Conservation (phyloP, 2,329 filamentous ascomycete species). For the Ceratocystis eucalypticola region DNA sequence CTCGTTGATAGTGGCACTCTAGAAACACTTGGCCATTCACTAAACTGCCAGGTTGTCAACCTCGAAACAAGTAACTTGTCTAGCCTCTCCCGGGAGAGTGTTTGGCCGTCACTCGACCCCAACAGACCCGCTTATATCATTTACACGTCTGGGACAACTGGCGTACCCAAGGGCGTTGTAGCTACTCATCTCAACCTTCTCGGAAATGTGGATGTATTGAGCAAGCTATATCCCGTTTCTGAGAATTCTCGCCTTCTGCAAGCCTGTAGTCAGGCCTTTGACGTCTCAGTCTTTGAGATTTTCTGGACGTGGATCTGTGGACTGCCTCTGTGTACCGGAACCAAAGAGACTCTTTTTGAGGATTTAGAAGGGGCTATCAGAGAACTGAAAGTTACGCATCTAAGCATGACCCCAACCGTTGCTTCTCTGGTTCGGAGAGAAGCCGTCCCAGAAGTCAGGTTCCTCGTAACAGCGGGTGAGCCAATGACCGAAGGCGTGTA, state of each 20-base stretch:
- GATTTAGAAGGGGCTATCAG: slow-evolving; percentile 58
- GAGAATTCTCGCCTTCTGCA: slow-evolving; percentile 52
- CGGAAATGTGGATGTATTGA: slow-evolving; percentile 58
- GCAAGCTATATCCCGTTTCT: slow-evolving; percentile 48
- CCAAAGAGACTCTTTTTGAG: slow-evolving; percentile 58
- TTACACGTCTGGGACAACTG: slow-evolving; percentile 75
- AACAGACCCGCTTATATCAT: slow-evolving; percentile 58
- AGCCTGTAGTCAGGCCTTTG: slow-evolving; percentile 72
- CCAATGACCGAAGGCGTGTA: slow-evolving; percentile 60
- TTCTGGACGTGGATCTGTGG: slow-evolving; percentile 71
- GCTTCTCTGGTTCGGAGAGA: slow-evolving; percentile 57
- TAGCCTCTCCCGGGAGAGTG: slow-evolving; percentile 22
- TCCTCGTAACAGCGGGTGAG: slow-evolving; percentile 72
- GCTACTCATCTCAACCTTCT: slow-evolving; percentile 64
- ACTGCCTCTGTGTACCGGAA: slow-evolving; percentile 63
- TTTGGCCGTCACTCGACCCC: slow-evolving; percentile 27
- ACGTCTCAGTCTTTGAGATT: slow-evolving; percentile 82
- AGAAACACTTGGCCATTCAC: slow-evolving; percentile 15
- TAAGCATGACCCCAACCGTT: slow-evolving; percentile 76
- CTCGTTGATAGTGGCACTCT: slow-evolving; percentile 29
- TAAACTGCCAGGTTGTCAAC: slow-evolving; percentile 24
- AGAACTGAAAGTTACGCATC: slow-evolving; percentile 53
- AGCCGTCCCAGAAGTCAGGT: slow-evolving; percentile 56
- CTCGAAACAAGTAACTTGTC: slow-evolving; percentile 25
- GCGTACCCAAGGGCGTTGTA: slow-evolving; percentile 64